Base-by-base conservation (phyloP, 495 filamentous ascomycete species). In the Hypomontagnella submonticulosa region DNA sequence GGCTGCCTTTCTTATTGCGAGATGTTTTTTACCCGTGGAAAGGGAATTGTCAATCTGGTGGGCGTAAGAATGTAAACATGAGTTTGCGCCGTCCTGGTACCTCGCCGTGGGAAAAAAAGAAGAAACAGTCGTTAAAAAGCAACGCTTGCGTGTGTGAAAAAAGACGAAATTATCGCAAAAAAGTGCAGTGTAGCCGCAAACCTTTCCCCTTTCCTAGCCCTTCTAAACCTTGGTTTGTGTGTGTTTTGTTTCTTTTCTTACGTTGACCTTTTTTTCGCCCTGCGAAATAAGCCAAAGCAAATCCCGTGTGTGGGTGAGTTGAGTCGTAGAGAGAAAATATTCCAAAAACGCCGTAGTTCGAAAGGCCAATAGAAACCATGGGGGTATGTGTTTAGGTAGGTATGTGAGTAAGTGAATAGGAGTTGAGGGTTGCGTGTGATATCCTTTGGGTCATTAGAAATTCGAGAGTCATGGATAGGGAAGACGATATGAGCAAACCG, bases 401-500 rank as follows among this genome's bases (percentile, higher is more conserved):
- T 27, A 27, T 27, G 23, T 27, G 23, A 27, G 23, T 27, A 6
- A 6, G 51, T 57, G 51, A 67, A 61, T 61, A 34, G 47, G 57
- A 71, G 63, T 70, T 69, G 71, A 58, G 71, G 43, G 57, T 61
- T n/a, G n/a, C 47, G 47, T 33, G 51, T 54, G 36, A 57, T 13
- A 37, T 53, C 41, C 33, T 53, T 60, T 60, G 71, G 71, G 60
- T 67, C 69, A 74, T 74, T 60, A 68, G 71, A 73, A 61, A 47
- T 63, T 48, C 63, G 66, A 68, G 52, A 60, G 63, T 47, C 56
- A 61, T 32, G 34, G 33, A 63, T 63, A 58, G 50, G 66, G 36
- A 60, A 67, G 67, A 66, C 66, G 61, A 63, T 60, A 59, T 62
- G 37, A 71, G 56, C 68, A 75, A 63, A 60, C 72, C 71, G 53